Percentiles rank a stretch among this genome's conserved stretches.
phyloP scores from a whole-genome alignment of 2,329 filamentous ascomycete species.

The Colletotrichum magnum region DNA sequence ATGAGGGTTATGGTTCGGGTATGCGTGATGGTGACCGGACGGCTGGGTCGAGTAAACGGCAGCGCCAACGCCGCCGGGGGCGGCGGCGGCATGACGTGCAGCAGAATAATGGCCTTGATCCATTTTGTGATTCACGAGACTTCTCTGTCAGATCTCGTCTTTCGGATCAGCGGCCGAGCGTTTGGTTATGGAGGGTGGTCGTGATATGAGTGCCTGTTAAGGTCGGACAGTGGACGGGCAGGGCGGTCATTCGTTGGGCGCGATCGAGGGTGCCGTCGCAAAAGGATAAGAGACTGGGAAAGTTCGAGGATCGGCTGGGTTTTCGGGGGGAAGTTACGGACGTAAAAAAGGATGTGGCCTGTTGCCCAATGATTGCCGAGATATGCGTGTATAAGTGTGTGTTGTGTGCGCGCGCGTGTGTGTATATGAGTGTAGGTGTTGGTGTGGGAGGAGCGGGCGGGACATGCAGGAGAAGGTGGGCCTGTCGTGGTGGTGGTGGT shows the following conservation, averaged over 20 bases:
- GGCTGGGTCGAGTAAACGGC: slow-evolving; percentile 32
- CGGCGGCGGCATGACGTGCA: slow-evolving; percentile 38
- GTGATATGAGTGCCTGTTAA: slow-evolving; percentile 38
- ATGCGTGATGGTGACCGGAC: slow-evolving; percentile 26
- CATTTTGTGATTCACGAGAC: slow-evolving; percentile 33
- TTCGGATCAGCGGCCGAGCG: slow-evolving; percentile 23
- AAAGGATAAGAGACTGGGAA: slow-evolving; percentile 29
- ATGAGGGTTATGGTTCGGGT: slow-evolving; percentile 28
- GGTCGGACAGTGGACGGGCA: slow-evolving; percentile 17
- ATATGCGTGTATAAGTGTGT: background rate
- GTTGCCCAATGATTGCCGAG: slow-evolving; percentile 18
- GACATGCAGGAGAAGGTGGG: slow-evolving; percentile 34
- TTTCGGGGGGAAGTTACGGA: slow-evolving; percentile 39
- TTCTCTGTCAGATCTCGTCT: slow-evolving; percentile 34
- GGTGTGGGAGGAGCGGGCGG: slow-evolving; percentile 29
- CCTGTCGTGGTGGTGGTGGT: slow-evolving; percentile 4
- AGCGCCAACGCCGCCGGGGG: slow-evolving; percentile 25
- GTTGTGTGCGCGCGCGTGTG: background rate
- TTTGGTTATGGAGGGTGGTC: slow-evolving; percentile 21
- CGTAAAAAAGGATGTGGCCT: slow-evolving; percentile 39
- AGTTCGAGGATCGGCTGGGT: slow-evolving; percentile 26
- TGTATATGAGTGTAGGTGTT: too few relatives aligned
- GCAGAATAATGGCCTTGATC: slow-evolving; percentile 36
- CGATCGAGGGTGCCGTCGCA: slow-evolving; percentile 13
- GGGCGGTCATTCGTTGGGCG: slow-evolving; percentile 33